These are phyloP conservation scores for Naganishia randhawae DNA, from an alignment of 768 basidiomycete genomes.

Conservation along the genomic window DNA sequence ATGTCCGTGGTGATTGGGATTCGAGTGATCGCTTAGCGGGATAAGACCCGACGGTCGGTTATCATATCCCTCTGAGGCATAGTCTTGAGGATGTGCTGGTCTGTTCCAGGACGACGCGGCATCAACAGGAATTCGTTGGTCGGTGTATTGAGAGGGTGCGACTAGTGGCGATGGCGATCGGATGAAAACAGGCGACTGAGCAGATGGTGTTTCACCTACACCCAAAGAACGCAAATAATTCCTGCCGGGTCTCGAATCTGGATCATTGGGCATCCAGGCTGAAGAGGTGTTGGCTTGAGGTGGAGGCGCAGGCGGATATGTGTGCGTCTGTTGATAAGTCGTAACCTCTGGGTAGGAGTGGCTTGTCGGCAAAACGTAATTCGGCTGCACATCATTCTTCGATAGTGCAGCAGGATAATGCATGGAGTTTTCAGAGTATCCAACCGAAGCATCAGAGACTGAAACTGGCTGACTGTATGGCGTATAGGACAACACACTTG, in stretches of 20 bases:
- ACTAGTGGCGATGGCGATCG: neutral
- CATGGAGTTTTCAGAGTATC: neutral
- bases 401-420: neutral
- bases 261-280: neutral
- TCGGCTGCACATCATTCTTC: neutral
- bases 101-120: neutral
- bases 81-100: neutral
- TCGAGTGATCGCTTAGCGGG: neutral
- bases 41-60: neutral
- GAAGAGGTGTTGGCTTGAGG: neutral
- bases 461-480: neutral
- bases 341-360: neutral
- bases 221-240: constrained; percentile 14
- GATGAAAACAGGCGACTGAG: neutral
- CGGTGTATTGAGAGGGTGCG: neutral
- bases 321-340: neutral
- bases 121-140: neutral
- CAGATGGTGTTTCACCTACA: constrained; percentile 1
- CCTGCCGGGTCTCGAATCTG: constrained; percentile 6
- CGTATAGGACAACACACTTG: neutral
- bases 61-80: neutral
- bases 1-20: neutral
- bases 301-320: neutral
- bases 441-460: neutral
- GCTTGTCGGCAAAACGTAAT: neutral